Base-by-base conservation (phyloP, 495 filamentous ascomycete species). In the Podospora pseudopauciseta region DNA sequence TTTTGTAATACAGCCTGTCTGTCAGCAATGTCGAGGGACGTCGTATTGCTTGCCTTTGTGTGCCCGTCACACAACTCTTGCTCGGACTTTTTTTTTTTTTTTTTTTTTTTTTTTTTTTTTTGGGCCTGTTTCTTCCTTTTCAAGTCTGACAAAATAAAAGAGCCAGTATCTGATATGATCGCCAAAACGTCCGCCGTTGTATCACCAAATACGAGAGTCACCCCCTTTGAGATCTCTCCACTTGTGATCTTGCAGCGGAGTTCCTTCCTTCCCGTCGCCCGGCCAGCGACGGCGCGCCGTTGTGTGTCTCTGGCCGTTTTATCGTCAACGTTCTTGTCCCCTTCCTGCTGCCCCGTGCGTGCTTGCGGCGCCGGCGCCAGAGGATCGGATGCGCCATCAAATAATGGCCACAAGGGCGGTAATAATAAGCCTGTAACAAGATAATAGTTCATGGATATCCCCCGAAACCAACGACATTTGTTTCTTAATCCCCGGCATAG, bases 191-290 rank as follows among this genome's bases (percentile, higher is more conserved):
- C 28, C 26, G 23, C 23, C 23, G 18, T 30, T 27, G 59, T 28
- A 27, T 28, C 28, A 61, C 28, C 16, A 18, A 61, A 11, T 4
- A 20, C 13, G n/a, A 32, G n/a, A 32, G 7, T 7, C 30, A 23
- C 58, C 3, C 18, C 13, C n/a, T 20, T 26, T 26, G 55, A 19
- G 55, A 58, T 58, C 55, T 19, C 16, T 27, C 19, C 32, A 39
- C n/a, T 16, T 16, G 61, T 63, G 61, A 63, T 63, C 61, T 63
- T 63, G 61, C 61, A 63, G 61, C 61, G 27, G n/a, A 49, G 39
- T 16, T 16, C 9, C 5, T 16, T 16, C 9, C 5, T 16, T 16
- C 39, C 39, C 39, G 6, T 16, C 39, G 30, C 30, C 30, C 30
- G 30, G 30, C 54, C 6, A 56, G 4, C 16, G 19, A 13, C n/a